Evolutionary conservation across 306 rosid genomes (phyloP).

Genomic region (Sophora flavescens): DNA sequence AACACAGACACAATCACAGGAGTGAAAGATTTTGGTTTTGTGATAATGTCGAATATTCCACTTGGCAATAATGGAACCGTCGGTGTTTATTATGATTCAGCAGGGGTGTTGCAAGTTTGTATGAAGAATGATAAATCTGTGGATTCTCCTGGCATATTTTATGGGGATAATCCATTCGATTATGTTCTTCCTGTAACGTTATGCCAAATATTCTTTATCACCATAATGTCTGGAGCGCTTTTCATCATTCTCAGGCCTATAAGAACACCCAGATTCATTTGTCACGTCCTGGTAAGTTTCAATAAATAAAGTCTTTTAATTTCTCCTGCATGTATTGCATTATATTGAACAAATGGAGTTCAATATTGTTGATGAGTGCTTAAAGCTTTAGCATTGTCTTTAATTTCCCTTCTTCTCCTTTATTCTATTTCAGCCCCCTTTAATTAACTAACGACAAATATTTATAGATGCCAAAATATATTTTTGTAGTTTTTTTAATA

Average conservation of each 20-base stretch:
- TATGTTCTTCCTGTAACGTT: constrained; percentile 48
- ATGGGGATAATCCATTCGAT: constrained; percentile 50
- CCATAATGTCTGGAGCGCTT: constrained; percentile 16
- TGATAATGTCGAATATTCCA: neutral
- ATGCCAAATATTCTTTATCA: constrained; percentile 40
- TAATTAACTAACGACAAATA: too few relatives aligned
- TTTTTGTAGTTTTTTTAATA: too few relatives aligned
- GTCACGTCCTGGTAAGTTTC: constrained; percentile 53
- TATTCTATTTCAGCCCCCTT: too few relatives aligned
- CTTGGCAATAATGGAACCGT: constrained; percentile 6
- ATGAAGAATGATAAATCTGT: constrained; percentile 24
- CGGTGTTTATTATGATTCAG: neutral
- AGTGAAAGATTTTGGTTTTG: neutral
- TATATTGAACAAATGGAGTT: neutral
- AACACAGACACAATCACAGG: constrained; percentile 36
- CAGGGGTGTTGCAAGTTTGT: neutral
- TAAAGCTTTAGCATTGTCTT: neutral
- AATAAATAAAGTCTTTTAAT: neutral
- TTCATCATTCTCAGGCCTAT: constrained; percentile 60
- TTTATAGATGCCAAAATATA: too few relatives aligned
- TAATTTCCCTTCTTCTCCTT: neutral
- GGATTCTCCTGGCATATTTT: constrained; percentile 53
- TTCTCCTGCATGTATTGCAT: neutral
- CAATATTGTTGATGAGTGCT: neutral
- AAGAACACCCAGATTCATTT: constrained; percentile 61